phyloP scores from a whole-genome alignment of 768 basidiomycete species.

The Podaxis sp. region DNA sequence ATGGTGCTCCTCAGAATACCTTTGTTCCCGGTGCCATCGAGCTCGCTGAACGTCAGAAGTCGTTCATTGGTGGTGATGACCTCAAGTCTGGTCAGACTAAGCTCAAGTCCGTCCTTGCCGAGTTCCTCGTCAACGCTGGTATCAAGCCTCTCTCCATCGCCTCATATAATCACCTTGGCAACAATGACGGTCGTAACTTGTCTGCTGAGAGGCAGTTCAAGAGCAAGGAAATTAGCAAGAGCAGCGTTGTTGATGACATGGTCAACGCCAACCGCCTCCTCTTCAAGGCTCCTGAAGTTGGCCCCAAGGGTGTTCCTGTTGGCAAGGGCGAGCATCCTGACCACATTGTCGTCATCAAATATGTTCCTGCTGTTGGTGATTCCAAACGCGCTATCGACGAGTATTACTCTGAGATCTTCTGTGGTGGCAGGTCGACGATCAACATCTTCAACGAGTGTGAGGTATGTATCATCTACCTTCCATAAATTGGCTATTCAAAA shows the following conservation, averaged over 20 bases:
- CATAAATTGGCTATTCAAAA: neutral
- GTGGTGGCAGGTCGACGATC: constrained; percentile 91
- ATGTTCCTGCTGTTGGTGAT: constrained; percentile 94
- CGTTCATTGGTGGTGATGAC: constrained; percentile 97
- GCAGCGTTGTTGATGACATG: constrained; percentile 97
- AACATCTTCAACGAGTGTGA: constrained; percentile 99
- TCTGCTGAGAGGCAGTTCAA: constrained; percentile 91
- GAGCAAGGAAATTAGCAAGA: constrained; percentile 98
- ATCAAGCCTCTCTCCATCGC: constrained; percentile 98
- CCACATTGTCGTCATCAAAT: constrained; percentile 96
- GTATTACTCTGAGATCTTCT: constrained; percentile 98
- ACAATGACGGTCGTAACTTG: constrained; percentile 95
- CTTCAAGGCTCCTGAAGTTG: constrained; percentile 76
- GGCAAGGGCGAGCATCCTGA: constrained; percentile 97
- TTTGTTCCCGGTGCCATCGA: constrained; percentile 94
- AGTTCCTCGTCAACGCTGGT: constrained; percentile 98
- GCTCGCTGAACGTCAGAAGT: constrained; percentile 83
- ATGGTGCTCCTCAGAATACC: constrained; percentile 98
- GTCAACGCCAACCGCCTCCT: constrained; percentile 86
- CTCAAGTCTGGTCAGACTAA: constrained; percentile 98
- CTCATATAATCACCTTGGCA: constrained; percentile 98
- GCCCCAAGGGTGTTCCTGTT: constrained; percentile 42
- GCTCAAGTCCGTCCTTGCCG: constrained; percentile 94
- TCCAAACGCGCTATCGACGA: constrained; percentile 99
- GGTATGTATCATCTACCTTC: constrained; percentile 35